These are phyloP conservation scores for Linnemannia elongata DNA, from an alignment of 192 early-diverging fungal genomes.

Conservation along the genomic window DNA sequence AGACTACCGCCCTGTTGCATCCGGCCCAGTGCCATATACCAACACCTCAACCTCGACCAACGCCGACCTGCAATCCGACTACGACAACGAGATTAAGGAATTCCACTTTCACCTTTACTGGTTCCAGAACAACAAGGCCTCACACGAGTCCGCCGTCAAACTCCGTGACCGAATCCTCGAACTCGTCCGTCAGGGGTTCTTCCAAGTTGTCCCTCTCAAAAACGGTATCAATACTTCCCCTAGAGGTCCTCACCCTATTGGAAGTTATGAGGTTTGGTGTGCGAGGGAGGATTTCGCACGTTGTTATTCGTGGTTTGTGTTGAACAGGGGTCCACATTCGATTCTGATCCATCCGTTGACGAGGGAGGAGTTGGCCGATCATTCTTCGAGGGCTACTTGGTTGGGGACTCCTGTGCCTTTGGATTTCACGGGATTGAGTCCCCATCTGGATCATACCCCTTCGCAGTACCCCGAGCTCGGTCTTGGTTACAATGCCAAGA, in stretches of 20 bases:
- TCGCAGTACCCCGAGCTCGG: slow-evolving; percentile 73
- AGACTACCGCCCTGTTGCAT: background rate
- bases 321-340: slow-evolving; percentile 63
- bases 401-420: slow-evolving; percentile 70
- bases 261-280: slow-evolving; percentile 75
- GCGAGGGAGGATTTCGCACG: slow-evolving; percentile 71
- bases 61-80: slow-evolving; percentile 45
- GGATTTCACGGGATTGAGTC: slow-evolving; percentile 51
- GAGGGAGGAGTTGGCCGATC: slow-evolving; percentile 63
- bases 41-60: background rate
- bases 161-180: slow-evolving; percentile 59
- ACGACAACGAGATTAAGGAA: slow-evolving; percentile 73
- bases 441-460: slow-evolving; percentile 58
- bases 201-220: slow-evolving; percentile 64
- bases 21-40: background rate
- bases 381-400: slow-evolving; percentile 69
- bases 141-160: slow-evolving; percentile 48
- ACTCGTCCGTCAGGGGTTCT: slow-evolving; percentile 62
- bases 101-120: slow-evolving; percentile 80
- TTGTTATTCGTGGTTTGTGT: slow-evolving; percentile 67
- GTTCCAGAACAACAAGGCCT: slow-evolving; percentile 62
- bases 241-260: slow-evolving; percentile 73
- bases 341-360: slow-evolving; percentile 77
- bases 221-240: slow-evolving; percentile 60
- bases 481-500: slow-evolving; percentile 68